A percentile compares a stretch with the other conserved stretches of the same genome.
Conservation (phyloP, 2,329 filamentous ascomycete species). For the Stagonosporopsis rhizophila region DNA sequence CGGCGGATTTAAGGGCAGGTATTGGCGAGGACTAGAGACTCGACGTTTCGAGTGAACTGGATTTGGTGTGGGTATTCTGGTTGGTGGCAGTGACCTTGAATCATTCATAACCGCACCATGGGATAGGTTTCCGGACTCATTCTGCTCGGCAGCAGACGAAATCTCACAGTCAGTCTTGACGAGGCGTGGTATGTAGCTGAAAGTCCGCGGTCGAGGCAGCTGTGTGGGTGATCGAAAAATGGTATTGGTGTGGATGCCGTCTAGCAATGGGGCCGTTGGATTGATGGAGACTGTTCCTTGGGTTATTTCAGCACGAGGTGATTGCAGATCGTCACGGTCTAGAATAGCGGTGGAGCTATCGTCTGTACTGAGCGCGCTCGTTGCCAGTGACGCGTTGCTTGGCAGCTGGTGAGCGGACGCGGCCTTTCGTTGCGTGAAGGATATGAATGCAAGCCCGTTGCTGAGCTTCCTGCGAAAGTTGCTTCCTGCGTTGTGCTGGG, state of each 20-base stretch:
- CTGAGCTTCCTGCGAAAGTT: constrained; percentile 46
- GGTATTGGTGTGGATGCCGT: background rate
- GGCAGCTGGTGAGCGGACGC: constrained; percentile 23
- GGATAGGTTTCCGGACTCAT: constrained; percentile 14
- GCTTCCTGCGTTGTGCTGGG: constrained; percentile 22
- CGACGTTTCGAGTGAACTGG: constrained; percentile 28
- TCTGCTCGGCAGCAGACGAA: constrained; percentile 4
- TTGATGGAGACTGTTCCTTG: constrained; percentile 1
- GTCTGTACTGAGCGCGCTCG: constrained; percentile 15
- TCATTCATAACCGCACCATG: constrained; percentile 9
- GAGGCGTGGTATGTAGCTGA: constrained; percentile 44
- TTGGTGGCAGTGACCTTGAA: constrained; percentile 16
- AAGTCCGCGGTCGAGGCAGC: constrained; percentile 39
- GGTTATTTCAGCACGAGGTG: constrained; percentile 12
- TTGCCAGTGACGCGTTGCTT: constrained; percentile 20
- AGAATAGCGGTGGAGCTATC: constrained; percentile 9
- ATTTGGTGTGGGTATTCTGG: constrained; percentile 43
- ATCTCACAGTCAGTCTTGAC: constrained; percentile 22
- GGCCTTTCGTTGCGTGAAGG: constrained; percentile 40
- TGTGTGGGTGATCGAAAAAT: constrained; percentile 26
- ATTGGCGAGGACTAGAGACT: constrained; percentile 38
- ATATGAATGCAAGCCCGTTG: constrained; percentile 43
- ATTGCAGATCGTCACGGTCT: constrained; percentile 18
- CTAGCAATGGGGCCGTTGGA: background rate
- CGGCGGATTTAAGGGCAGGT: constrained; percentile 21